A percentile compares a stretch with the other conserved stretches of the same genome.
phyloP scores from a whole-genome alignment of 208 protist species.

The Acanthamoeba triangularis region DNA sequence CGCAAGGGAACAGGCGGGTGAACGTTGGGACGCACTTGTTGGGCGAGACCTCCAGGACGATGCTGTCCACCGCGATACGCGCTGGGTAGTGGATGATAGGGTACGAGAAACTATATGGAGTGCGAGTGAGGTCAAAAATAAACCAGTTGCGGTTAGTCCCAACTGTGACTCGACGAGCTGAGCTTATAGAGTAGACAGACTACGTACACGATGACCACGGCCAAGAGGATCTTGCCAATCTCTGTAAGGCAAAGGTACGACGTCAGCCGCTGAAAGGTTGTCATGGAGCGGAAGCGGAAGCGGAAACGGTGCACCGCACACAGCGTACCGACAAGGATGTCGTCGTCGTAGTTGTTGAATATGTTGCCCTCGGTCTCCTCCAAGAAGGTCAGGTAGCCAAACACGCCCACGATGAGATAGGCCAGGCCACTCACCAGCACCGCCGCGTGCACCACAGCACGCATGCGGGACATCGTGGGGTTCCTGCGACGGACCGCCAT shows the following conservation, averaged over 20 bases:
- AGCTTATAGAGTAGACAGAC: no score
- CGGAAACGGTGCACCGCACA: neutral
- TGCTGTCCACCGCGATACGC: slow-evolving; percentile 6
- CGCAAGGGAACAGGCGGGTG: neutral
- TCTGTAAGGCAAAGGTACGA: neutral
- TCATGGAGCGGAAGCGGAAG: neutral
- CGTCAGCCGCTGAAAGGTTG: neutral
- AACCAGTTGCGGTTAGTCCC: no score
- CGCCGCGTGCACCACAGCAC: neutral
- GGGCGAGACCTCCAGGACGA: slow-evolving; percentile 17
- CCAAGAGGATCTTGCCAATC: slow-evolving; percentile 39
- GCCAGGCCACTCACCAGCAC: neutral
- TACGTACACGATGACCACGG: slow-evolving; percentile 21
- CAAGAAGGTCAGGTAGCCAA: slow-evolving; percentile 57
- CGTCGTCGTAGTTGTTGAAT: slow-evolving; percentile 58
- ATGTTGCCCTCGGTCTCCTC: slow-evolving; percentile 68
- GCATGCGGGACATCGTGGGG: slow-evolving; percentile 30
- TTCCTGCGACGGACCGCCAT: neutral
- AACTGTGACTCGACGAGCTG: no score
- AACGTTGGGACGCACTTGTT: neutral
- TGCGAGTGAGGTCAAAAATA: neutral
- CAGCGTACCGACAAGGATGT: neutral
- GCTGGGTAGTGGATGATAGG: slow-evolving; percentile 43
- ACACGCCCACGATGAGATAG: slow-evolving; percentile 54
- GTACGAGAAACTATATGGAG: slow-evolving; percentile 2